Base-by-base conservation (phyloP, 75 land plant genomes). In the Larix kaempferi region DNA sequence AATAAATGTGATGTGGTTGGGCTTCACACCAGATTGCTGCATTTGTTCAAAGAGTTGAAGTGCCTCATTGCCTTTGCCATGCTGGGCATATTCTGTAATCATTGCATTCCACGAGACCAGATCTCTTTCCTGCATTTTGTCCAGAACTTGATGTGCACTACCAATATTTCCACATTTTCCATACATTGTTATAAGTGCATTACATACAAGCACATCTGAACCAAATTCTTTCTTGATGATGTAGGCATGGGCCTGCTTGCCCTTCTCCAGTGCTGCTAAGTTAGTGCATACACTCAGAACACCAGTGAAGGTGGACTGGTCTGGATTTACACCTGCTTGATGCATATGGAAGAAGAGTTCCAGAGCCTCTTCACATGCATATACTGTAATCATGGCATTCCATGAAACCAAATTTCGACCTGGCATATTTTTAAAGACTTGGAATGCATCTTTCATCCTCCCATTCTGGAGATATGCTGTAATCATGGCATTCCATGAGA, bases 151-250 rank as follows among this genome's bases (percentile, higher is more conserved):
- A 7, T 65, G 17, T 0, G 88, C 93, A 71, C 63, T 77, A 17
- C 81, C 87, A 21, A 91, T 61, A 26, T 80, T 60, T 2, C 93
- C 88, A 79, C 90, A 91, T 57, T 88, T 88, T 21, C 88, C 86
- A 85, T 88, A 88, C 93, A 91, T 86, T 76, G 86, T 85, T 13
- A 88, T 79, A 21, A 91, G 78, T 14, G 84, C 57, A 74, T 85
- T 85, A 35, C 65, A 26, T 2, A 83, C 78, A 75, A 80, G 54
- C 33, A 57, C 13, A 69, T 83, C 78, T 11, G 26, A 23, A 22
- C 71, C 78, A 78, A 78, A 78, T 4, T 80, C 87, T 21, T 77
- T 78, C 54, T 86, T 82, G 35, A 86, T 65, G 16, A 80, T 79
- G 73, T 82, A 74, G 13, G 29, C 75, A 82, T 79, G 79, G 25